phyloP scores from a whole-genome alignment of 257 asterid species.

The Verbena officinalis region DNA sequence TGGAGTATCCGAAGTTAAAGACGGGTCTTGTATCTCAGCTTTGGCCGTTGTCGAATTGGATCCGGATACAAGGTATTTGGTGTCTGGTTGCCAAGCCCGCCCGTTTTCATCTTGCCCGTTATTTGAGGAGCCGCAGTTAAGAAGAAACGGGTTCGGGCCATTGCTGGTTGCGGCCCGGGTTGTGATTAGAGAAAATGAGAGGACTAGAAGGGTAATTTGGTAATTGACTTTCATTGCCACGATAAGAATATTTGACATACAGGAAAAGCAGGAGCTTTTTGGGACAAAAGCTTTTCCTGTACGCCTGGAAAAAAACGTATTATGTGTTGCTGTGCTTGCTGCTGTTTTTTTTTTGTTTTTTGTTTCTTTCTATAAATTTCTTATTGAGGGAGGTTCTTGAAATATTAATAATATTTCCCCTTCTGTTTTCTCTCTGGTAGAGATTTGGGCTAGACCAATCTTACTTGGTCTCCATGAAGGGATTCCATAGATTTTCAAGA shows the following conservation, averaged over 20 bases:
- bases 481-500: constrained; percentile 26
- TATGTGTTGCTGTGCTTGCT: not conserved
- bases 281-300: constrained; percentile 53
- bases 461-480: constrained; percentile 42
- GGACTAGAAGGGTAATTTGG: constrained; percentile 5
- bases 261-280: constrained; percentile 37
- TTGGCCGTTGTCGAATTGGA: constrained; percentile 37
- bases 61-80: constrained; percentile 41
- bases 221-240: constrained; percentile 40
- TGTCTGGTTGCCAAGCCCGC: constrained; percentile 69
- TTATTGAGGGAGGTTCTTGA: not conserved
- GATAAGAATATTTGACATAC: constrained; percentile 57
- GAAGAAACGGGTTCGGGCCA: constrained; percentile 30
- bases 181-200: constrained; percentile 19
- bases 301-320: constrained; percentile 51
- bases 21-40: constrained; percentile 66
- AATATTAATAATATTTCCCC: not conserved
- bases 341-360: not conserved
- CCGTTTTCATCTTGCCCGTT: constrained; percentile 59
- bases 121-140: constrained; percentile 59
- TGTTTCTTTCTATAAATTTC: no score
- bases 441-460: constrained; percentile 44
- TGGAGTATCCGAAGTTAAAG: constrained; percentile 61
- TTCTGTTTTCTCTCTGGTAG: constrained; percentile 17
- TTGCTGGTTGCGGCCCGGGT: constrained; percentile 26